Conservation (phyloP, 2,329 filamentous ascomycete genomes). For the Shiraia sp. region DNA sequence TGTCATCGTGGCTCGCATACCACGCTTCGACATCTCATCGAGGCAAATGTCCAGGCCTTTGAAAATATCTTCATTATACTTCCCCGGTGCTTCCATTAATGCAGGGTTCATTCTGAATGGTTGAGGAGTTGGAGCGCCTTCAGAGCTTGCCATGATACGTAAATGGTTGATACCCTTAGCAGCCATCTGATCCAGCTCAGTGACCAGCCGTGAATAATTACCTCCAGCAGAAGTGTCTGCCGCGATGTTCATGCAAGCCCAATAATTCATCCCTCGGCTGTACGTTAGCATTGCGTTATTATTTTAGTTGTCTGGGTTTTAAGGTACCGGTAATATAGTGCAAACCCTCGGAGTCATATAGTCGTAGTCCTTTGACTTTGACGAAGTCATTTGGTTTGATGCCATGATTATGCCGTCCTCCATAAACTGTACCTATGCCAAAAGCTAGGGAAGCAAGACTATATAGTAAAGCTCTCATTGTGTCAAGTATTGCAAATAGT, state of each 20-base stretch:
- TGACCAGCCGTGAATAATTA: slow-evolving; percentile 42
- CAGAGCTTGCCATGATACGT: slow-evolving; percentile 46
- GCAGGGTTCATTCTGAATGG: slow-evolving; percentile 47
- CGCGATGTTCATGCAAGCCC: slow-evolving; percentile 48
- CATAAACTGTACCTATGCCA: slow-evolving; percentile 8
- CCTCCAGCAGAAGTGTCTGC: slow-evolving; percentile 41
- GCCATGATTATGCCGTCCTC: slow-evolving; percentile 8
- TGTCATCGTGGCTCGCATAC: slow-evolving; percentile 49
- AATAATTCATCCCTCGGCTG: slow-evolving; percentile 44
- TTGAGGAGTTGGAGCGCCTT: slow-evolving; percentile 44
- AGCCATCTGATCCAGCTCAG: slow-evolving; percentile 47
- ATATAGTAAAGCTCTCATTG: slow-evolving; percentile 15
- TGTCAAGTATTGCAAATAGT: no score
- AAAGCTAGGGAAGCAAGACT: slow-evolving; percentile 16
- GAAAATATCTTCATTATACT: slow-evolving; percentile 47
- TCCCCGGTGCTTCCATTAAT: slow-evolving; percentile 40
- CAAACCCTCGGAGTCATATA: slow-evolving; percentile 40
- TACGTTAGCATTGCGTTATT: background rate
- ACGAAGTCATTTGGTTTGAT: slow-evolving; percentile 42
- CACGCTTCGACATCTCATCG: slow-evolving; percentile 45
- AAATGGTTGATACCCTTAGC: slow-evolving; percentile 46
- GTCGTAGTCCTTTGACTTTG: slow-evolving; percentile 36
- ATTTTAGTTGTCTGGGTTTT: no score
- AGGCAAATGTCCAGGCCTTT: slow-evolving; percentile 44
- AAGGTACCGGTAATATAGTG: slow-evolving; percentile 41